phyloP scores from a whole-genome alignment of 495 filamentous ascomycete genomes.

The Aspergillus bertholletiae region DNA sequence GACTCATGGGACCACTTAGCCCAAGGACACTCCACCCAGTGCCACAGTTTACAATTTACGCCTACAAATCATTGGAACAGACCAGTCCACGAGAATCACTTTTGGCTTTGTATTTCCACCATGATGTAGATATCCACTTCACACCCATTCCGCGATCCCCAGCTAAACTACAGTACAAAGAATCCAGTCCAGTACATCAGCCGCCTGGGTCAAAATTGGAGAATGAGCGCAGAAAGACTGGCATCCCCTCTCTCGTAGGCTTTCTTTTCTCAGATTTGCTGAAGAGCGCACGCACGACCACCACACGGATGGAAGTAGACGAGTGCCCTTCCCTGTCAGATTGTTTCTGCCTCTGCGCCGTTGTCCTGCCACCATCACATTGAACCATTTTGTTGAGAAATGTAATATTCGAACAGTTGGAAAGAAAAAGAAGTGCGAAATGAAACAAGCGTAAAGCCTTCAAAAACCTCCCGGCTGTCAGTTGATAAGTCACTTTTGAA shows the following conservation, averaged over 20 bases:
- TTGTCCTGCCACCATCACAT: slow-evolving; percentile 13
- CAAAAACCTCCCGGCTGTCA: slow-evolving; percentile 6
- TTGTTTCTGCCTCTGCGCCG: slow-evolving; percentile 9
- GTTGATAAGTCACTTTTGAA: slow-evolving; percentile 21
- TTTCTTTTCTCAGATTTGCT: slow-evolving; percentile 11
- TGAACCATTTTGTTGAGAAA: slow-evolving; percentile 10
- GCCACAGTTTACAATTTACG: not conserved
- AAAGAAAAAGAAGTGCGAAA: slow-evolving; percentile 1
- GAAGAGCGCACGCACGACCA: not conserved
- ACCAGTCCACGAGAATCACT: slow-evolving; percentile 15
- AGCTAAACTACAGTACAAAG: slow-evolving; percentile 23
- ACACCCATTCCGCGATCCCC: slow-evolving; percentile 16
- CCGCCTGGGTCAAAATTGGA: not conserved
- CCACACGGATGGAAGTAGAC: not conserved
- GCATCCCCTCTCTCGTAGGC: slow-evolving; percentile 15
- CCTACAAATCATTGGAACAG: not conserved
- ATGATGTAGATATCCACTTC: slow-evolving; percentile 4
- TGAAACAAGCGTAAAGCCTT: slow-evolving; percentile 10
- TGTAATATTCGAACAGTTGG: slow-evolving; percentile 3
- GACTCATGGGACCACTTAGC: too few relatives aligned
- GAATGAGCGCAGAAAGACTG: slow-evolving; percentile 9
- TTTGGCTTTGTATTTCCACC: slow-evolving; percentile 10
- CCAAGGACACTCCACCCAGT: too few relatives aligned
- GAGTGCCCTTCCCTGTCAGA: not conserved
- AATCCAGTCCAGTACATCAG: slow-evolving; percentile 14